These are phyloP conservation scores for Ophiostoma piceae DNA, from an alignment of 2,329 filamentous ascomycete genomes.

Conservation along the genomic window DNA sequence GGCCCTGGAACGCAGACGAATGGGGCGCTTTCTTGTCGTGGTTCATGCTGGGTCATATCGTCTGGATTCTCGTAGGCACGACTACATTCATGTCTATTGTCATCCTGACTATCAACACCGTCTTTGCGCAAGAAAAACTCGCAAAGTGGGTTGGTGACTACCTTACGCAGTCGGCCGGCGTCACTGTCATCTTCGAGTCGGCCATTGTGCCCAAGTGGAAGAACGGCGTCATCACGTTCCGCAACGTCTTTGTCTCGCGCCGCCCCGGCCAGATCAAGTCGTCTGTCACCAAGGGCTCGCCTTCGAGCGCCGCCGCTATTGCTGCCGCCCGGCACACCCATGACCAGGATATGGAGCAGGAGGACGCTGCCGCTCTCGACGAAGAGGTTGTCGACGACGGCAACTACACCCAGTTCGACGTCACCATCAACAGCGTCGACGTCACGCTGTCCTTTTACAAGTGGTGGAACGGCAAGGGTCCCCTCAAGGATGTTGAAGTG, in stretches of 20 bases:
- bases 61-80: slow-evolving; percentile 94
- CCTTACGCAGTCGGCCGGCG: slow-evolving; percentile 83
- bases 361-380: slow-evolving; percentile 33
- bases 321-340: slow-evolving; percentile 56
- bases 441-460: slow-evolving; percentile 96
- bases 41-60: slow-evolving; percentile 86
- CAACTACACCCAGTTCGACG: slow-evolving; percentile 96
- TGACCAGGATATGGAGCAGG: slow-evolving; percentile 19
- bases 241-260: slow-evolving; percentile 92
- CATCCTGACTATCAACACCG: slow-evolving; percentile 89
- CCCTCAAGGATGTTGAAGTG: slow-evolving; percentile 86
- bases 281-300: slow-evolving; percentile 88
- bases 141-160: slow-evolving; percentile 94
- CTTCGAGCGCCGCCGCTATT: slow-evolving; percentile 74
- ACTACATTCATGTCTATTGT: slow-evolving; percentile 93
- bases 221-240: slow-evolving; percentile 91
- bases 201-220: slow-evolving; percentile 96
- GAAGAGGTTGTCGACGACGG: slow-evolving; percentile 64
- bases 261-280: slow-evolving; percentile 76
- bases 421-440: slow-evolving; percentile 91
- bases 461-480: slow-evolving; percentile 96
- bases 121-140: slow-evolving; percentile 93
- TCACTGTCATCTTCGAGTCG: slow-evolving; percentile 94
- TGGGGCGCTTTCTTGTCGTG: slow-evolving; percentile 94
- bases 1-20: slow-evolving; percentile 93